phyloP scores from a whole-genome alignment of 441 rosid genomes.

The Hypseocharis bilobata region DNA sequence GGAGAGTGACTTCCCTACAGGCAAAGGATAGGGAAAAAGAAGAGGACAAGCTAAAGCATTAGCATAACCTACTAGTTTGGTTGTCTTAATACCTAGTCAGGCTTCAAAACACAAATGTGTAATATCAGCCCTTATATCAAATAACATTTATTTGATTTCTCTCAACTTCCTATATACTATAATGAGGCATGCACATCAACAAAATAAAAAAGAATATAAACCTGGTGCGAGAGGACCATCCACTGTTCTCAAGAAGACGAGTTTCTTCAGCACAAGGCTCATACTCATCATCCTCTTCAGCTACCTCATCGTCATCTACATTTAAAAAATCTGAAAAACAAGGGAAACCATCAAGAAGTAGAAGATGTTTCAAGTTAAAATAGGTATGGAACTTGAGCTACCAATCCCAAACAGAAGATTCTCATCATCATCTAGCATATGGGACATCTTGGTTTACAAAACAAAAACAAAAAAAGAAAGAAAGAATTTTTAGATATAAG shows the following conservation, averaged over 20 bases:
- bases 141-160: too few species aligned
- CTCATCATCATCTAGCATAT: too few species aligned
- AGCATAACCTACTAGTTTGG: too few species aligned
- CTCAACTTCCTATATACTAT: too few species aligned
- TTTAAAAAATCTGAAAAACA: slow-evolving; percentile 62
- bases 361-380: not conserved
- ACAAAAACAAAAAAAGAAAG: too few species aligned
- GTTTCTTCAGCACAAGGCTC: slow-evolving; percentile 45
- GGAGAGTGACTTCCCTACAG: too few species aligned
- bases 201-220: slow-evolving; percentile 19
- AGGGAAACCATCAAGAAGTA: slow-evolving; percentile 16
- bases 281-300: slow-evolving; percentile 57
- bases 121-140: too few species aligned
- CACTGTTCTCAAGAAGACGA: slow-evolving; percentile 70
- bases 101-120: not conserved
- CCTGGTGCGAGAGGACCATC: slow-evolving; percentile 99
- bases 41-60: too few species aligned
- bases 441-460: too few species aligned
- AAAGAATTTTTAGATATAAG: too few species aligned
- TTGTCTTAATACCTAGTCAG: not conserved
- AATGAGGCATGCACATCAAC: not conserved
- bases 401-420: too few species aligned
- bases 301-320: slow-evolving; percentile 74
- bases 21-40: too few species aligned
- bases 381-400: not conserved